Evolutionary conservation across 1,284 basidiomycete species (phyloP), one percentile per base, ranked within the genome.

Genomic region (Leccinum solheimii): DNA sequence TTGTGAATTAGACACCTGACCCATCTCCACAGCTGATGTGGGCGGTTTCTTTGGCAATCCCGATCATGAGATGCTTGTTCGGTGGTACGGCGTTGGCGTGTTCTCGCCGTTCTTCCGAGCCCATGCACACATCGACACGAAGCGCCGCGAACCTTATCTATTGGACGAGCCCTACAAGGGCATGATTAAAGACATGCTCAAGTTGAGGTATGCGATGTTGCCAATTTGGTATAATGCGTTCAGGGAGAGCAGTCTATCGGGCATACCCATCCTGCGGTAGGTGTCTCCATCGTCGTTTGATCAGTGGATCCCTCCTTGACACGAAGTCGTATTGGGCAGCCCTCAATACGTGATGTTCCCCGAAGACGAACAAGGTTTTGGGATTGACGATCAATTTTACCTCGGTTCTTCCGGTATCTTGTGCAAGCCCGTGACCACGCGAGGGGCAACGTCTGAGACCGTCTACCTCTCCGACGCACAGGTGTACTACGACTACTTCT

Each of bases 41-140:
- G 96, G 97, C 45, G 97, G 97, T 16, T 99, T 98, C 87, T 99
- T 99, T 73, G 97, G 97, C 55, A 97, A 99, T 76, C 97, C 97
- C 0, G 85, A 90, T 45, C 83, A 90, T 1, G 97, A 99, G 73
- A 94, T 98, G 86, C 88, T 99, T 32, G 89, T 97, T 8, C 85
- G 97, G 43, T 99, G 97, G 97, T 98, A 99, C 73, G 94, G 94
- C 79, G 90, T 96, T 40, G 97, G 97, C 30, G 87, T 90, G 11
- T 97, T 98, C 76, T 90, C 90, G 66, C 97, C 97, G 3, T 99
- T 99, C 86, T 97, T 99, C 90, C 87, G 97, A 58, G 97, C 97
- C 0, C 97, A 99, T 76, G 97, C 97, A 5, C 96, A 98, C 76
- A 91, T 98, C 69, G 97, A 99, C 76, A 97, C 97, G 50, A 99